Base-by-base conservation (phyloP, 306 rosid genomes). In the Macrotyloma uniflorum region DNA sequence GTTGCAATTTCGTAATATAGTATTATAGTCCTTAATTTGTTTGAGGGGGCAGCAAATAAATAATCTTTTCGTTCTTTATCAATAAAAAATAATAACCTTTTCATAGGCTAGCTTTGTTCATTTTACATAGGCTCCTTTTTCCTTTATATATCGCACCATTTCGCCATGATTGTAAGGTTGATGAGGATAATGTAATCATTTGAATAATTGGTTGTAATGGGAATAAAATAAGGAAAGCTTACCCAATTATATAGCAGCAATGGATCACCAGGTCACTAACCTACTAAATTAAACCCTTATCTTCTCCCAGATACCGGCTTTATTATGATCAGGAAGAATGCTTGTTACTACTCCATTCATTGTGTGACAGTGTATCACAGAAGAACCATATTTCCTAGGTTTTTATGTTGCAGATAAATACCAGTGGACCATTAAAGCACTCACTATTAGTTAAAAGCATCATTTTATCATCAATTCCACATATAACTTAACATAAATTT, bases 381-480 rank as follows among this genome's bases (percentile, higher is more conserved):
- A 66, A 78, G 35, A 51, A 61, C 67, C 40, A 71, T 15, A 23
- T n/a, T 70, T 68, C 76, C 75, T 79, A 38, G 77, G 75, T n/a
- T 79, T 71, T 22, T 28, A 45, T 59, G 81, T 79, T 77, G 38
- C 22, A 84, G 82, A 82, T 83, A 89, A 85, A 85, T 79, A 28
- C 74, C 66, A 74, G 84, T 83, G 79, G 84, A 81, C 80, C 87
- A 81, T 77, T 64, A 14, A 71, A 79, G 83, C 51, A 69, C 58
- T 28, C 72, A 28, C 53, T 42, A 63, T 47, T 38, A 38, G 66
- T 59, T 45, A 20, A 0, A 45, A 30, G 72, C n/a, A 65, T 57
- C 19, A 62, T 19, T 80, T 43, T 42, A 28, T 74, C 53, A 32
- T 58, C 40, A 22, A 9, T n/a, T n/a, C 16, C 15, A 22, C 67